These are phyloP conservation scores for Solanum hybrid DNA, from an alignment of 305 asterid species.

Conservation along the genomic window DNA sequence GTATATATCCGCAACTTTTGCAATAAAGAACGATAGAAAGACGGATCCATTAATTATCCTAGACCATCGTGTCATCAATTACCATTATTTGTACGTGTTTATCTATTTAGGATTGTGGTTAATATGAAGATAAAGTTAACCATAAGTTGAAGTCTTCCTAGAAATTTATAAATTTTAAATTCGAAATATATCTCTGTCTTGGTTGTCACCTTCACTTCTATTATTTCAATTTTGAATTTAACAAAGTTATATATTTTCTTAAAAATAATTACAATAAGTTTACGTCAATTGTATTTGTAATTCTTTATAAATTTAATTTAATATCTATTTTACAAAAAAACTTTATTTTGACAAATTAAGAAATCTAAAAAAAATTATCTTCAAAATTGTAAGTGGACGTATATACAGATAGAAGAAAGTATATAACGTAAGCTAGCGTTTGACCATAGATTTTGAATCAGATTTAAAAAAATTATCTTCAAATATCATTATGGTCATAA, in stretches of 20 bases:
- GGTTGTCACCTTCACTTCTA: background rate
- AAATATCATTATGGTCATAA: background rate
- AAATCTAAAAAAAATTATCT: background rate
- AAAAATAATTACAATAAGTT: too few relatives aligned
- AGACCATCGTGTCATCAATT: background rate
- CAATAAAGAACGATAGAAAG: background rate
- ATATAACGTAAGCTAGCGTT: background rate
- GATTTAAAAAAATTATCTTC: background rate
- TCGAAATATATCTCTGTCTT: too few relatives aligned
- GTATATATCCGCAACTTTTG: background rate
- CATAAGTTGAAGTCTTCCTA: background rate
- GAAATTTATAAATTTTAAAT: too few relatives aligned
- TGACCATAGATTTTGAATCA: background rate
- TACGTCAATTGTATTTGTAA: too few relatives aligned
- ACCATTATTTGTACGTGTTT: background rate
- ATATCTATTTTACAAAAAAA: too few relatives aligned
- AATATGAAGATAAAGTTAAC: too few relatives aligned
- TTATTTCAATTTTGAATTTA: too few relatives aligned
- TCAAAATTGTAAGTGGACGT: background rate
- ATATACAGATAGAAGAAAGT: background rate
- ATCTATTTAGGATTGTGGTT: background rate
- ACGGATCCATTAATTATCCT: background rate
- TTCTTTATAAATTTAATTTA: background rate
- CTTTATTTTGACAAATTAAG: background rate
- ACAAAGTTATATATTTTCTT: background rate